Evolutionary conservation across 2,329 filamentous ascomycete species (phyloP).

Genomic region (Nothophaeocryptopus gaeumannii): DNA sequence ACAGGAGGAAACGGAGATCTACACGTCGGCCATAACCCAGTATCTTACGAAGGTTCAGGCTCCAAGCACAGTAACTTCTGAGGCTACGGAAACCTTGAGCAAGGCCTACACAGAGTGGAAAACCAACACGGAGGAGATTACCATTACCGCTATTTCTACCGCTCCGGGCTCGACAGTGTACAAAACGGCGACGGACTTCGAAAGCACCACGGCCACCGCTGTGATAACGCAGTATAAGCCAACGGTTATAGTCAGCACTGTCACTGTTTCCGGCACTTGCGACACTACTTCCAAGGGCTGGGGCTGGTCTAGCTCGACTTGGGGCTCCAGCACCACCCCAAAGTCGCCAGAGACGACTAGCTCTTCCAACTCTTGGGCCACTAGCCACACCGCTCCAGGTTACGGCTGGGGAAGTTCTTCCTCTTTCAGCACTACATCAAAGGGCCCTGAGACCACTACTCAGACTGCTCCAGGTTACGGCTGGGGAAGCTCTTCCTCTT

Average conservation of each 20-base stretch:
- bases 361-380: too few species aligned
- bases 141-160: neutral
- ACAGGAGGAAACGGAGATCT: constrained; percentile 2
- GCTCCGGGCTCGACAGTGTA: neutral
- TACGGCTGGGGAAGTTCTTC: neutral
- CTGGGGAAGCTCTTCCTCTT: neutral
- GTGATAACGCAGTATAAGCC: constrained; percentile 6
- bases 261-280: constrained; percentile 1
- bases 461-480: neutral
- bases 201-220: neutral
- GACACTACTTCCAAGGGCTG: neutral
- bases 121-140: constrained; percentile 1
- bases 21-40: neutral
- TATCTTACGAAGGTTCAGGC: neutral
- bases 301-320: neutral
- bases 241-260: neutral
- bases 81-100: neutral
- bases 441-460: neutral
- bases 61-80: neutral
- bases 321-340: neutral
- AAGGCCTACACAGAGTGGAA: neutral
- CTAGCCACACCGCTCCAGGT: neutral
- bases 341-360: too few species aligned
- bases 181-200: neutral
- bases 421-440: neutral